phyloP scores from a whole-genome alignment of 179 eudicot genomes.

The Beta macrorhiza region DNA sequence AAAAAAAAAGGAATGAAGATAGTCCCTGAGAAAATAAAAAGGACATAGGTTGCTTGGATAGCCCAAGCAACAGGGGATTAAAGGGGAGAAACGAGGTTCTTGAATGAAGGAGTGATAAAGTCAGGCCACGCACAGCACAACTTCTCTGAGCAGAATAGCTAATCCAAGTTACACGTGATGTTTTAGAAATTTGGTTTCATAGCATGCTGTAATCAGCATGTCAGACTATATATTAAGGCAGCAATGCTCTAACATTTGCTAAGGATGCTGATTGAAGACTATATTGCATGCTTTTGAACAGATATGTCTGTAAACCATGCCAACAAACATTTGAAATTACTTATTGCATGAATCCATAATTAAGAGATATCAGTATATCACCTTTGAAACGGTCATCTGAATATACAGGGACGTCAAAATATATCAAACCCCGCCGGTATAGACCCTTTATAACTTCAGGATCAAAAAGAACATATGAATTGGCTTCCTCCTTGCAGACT shows the following conservation, averaged over 20 bases:
- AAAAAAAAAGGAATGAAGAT: not conserved
- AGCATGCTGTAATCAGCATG: not conserved
- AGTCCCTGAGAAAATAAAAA: not conserved
- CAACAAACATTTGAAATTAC: not conserved
- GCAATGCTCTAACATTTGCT: not conserved
- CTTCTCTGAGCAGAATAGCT: not conserved
- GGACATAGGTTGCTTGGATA: not conserved
- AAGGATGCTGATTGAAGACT: not conserved
- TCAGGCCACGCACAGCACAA: not conserved
- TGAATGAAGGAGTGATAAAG: not conserved
- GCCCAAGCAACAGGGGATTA: not conserved
- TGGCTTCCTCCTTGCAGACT: slow-evolving; percentile 97
- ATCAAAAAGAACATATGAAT: slow-evolving; percentile 78
- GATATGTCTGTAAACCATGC: not conserved
- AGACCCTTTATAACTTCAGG: slow-evolving; percentile 85
- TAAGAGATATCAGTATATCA: slow-evolving; percentile 22
- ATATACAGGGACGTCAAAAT: slow-evolving; percentile 91
- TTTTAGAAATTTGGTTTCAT: not conserved
- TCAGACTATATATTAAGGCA: not conserved
- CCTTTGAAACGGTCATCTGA: slow-evolving; percentile 97
- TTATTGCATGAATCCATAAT: not conserved
- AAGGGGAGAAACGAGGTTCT: not conserved
- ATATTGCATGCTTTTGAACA: not conserved
- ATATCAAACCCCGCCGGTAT: slow-evolving; percentile 76
- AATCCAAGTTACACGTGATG: not conserved